A percentile compares a stretch with the other conserved stretches of the same genome.
Conservation (phyloP, 2,329 filamentous ascomycete genomes). For the Dryadomyces quercivorus region DNA sequence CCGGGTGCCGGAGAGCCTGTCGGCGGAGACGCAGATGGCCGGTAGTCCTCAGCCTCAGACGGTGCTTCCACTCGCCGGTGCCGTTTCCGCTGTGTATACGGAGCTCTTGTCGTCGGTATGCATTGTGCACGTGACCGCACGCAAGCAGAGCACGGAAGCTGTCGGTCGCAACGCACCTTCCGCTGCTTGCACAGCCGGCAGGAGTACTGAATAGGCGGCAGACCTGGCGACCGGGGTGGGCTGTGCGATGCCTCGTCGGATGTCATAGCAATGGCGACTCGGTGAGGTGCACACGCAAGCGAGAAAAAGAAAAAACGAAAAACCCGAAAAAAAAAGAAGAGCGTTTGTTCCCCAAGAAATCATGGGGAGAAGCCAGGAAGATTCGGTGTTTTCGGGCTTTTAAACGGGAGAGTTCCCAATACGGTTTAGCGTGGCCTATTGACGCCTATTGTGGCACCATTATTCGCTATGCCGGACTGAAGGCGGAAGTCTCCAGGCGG, state of each 20-base stretch:
- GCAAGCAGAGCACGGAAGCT: conserved; percentile 31
- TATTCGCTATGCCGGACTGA: not conserved
- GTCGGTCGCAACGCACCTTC: conserved; percentile 35
- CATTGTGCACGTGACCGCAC: conserved; percentile 23
- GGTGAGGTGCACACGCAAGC: not conserved
- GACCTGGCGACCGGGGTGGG: not conserved
- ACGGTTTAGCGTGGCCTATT: not conserved
- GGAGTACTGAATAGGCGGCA: conserved; percentile 19
- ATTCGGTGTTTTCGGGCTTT: not conserved
- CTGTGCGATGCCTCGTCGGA: not conserved
- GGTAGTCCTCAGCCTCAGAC: not conserved
- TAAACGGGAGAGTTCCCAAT: not conserved
- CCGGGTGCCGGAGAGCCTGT: not conserved
- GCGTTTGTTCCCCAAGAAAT: not conserved
- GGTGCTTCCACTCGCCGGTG: conserved; percentile 12
- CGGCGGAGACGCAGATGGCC: not conserved
- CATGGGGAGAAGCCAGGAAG: not conserved
- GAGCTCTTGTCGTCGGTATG: conserved; percentile 18
- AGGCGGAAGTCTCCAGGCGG: conserved; percentile 1
- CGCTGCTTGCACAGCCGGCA: conserved; percentile 40
- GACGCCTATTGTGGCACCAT: not conserved
- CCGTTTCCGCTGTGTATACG: conserved; percentile 34
- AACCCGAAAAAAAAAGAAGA: not conserved
- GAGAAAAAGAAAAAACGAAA: not conserved
- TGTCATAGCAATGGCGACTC: not conserved